Percentiles rank a stretch among this genome's conserved stretches.
phyloP scores from a whole-genome alignment of 2,329 filamentous ascomycete genomes.

The Hymenoscyphus salicellus region DNA sequence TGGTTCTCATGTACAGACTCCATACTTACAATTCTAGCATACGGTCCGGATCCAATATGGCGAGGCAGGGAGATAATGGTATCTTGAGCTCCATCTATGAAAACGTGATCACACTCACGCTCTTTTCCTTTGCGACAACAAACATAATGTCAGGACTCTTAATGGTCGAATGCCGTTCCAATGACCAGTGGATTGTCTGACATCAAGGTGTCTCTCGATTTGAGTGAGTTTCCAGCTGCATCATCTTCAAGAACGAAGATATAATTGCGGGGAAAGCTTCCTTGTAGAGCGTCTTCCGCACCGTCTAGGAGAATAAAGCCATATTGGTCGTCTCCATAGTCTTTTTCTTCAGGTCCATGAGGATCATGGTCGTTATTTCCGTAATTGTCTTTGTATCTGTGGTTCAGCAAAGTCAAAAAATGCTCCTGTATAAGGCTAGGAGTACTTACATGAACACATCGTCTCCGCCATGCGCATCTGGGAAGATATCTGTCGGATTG shows the following conservation, averaged over 20 bases:
- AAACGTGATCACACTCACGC: too few relatives aligned
- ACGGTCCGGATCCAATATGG: too few relatives aligned
- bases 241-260: constrained; percentile 5
- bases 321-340: constrained; percentile 3
- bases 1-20: too few relatives aligned
- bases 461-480: too few relatives aligned
- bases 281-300: constrained; percentile 5
- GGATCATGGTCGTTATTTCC: constrained; percentile 5
- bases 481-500: too few relatives aligned
- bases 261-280: constrained; percentile 5
- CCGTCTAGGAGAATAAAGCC: constrained; percentile 11
- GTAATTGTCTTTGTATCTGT: constrained; percentile 6
- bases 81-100: too few relatives aligned
- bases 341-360: not conserved
- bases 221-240: not conserved
- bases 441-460: too few relatives aligned
- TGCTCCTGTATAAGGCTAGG: too few relatives aligned
- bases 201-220: not conserved
- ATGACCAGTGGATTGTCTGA: not conserved
- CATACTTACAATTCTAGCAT: too few relatives aligned
- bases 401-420: not conserved
- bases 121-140: not conserved
- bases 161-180: not conserved
- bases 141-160: constrained; percentile 4
- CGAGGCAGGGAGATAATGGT: too few relatives aligned